Evolutionary conservation across 2,329 filamentous ascomycete species (phyloP).

Genomic region (Chaetomium sp.): DNA sequence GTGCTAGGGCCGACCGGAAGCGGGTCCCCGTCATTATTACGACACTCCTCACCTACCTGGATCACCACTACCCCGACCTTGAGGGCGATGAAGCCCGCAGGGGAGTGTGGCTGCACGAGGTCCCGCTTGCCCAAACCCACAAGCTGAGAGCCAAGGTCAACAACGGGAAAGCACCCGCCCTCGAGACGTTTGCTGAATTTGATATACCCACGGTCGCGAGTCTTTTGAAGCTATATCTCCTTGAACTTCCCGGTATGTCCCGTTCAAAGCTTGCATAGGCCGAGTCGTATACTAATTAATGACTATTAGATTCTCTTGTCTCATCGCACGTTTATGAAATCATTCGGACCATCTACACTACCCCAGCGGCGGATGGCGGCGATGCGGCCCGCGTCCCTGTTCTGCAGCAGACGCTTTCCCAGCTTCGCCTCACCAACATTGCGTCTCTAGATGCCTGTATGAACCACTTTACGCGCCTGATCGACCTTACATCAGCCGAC

Average conservation of each 20-base stretch:
- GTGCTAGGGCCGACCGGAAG: conserved; percentile 91
- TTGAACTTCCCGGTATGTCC: conserved; percentile 83
- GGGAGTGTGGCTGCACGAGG: conserved; percentile 91
- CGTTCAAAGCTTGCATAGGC: background rate
- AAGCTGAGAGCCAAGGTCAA: conserved; percentile 82
- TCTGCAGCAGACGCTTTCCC: conserved; percentile 91
- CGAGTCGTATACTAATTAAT: conserved; percentile 38
- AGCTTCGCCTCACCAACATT: conserved; percentile 94
- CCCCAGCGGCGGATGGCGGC: conserved; percentile 72
- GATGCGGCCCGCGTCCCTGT: conserved; percentile 83
- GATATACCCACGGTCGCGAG: conserved; percentile 94
- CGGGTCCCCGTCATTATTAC: conserved; percentile 91
- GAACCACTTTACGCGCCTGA: conserved; percentile 95
- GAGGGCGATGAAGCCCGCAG: conserved; percentile 93
- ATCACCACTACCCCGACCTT: conserved; percentile 95
- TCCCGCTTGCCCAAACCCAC: conserved; percentile 82
- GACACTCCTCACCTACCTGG: conserved; percentile 88
- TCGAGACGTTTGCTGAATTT: conserved; percentile 79
- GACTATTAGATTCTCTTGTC: conserved; percentile 79
- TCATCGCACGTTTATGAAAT: conserved; percentile 99
- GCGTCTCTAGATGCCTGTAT: conserved; percentile 97
- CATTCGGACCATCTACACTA: conserved; percentile 93
- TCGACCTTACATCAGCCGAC: conserved; percentile 94
- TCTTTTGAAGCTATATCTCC: conserved; percentile 87
- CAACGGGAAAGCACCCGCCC: conserved; percentile 76